Percentiles rank a stretch among this genome's conserved stretches.
These are phyloP conservation scores for Russula olivacea DNA, from an alignment of 768 basidiomycete species.

Conservation along the genomic window DNA sequence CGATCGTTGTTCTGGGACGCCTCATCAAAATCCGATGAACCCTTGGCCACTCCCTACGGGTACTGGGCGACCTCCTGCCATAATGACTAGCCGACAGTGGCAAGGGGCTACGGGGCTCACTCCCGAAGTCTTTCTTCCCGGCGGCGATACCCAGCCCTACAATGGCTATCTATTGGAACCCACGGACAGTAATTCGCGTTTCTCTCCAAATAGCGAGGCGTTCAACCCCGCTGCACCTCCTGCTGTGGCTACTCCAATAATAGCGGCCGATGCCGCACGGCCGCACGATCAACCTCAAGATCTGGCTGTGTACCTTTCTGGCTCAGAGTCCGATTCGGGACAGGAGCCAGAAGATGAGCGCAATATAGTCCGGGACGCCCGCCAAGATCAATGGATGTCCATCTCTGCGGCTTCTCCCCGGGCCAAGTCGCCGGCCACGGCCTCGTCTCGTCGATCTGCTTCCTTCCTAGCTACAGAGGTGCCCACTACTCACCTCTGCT, in stretches of 20 bases:
- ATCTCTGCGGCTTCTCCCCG: slow-evolving; percentile 8
- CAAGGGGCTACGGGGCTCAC: not conserved
- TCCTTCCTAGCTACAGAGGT: slow-evolving; percentile 19
- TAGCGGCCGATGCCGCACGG: slow-evolving; percentile 1
- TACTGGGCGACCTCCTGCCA: not conserved
- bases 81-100: slow-evolving; percentile 6
- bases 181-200: not conserved
- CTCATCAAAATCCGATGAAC: not conserved
- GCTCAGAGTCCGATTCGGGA: slow-evolving; percentile 20
- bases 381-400: slow-evolving; percentile 9
- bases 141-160: slow-evolving; percentile 4
- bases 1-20: not conserved
- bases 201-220: slow-evolving; percentile 6
- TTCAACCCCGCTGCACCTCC: slow-evolving; percentile 2
- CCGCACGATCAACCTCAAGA: slow-evolving; percentile 4
- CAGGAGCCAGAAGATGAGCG: slow-evolving; percentile 15
- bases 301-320: slow-evolving; percentile 9
- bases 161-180: slow-evolving; percentile 1
- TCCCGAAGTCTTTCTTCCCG: slow-evolving; percentile 5
- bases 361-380: slow-evolving; percentile 6
- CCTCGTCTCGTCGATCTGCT: slow-evolving; percentile 10
- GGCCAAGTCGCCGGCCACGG: slow-evolving; percentile 2
- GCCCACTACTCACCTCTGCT: not conserved
- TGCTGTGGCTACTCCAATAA: slow-evolving; percentile 6
- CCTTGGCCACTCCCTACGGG: slow-evolving; percentile 10